These are phyloP conservation scores for Lunasporangiospora selenospora DNA, from an alignment of 192 early-diverging fungal genomes.

Conservation along the genomic window DNA sequence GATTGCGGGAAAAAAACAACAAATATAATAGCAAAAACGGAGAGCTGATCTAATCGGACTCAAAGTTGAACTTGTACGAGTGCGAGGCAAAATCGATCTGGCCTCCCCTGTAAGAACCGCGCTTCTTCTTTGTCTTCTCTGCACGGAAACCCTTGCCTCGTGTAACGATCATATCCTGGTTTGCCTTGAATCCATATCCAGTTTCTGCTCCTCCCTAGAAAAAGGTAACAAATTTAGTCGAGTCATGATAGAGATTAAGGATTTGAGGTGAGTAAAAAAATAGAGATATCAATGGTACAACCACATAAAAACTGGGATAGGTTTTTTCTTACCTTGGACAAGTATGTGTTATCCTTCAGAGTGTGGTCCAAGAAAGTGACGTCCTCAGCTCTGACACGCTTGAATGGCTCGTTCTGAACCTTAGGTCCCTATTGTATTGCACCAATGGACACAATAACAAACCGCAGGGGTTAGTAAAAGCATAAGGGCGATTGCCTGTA, in stretches of 20 bases:
- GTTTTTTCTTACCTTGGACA: slow-evolving; percentile 53
- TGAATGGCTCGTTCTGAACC: slow-evolving; percentile 72
- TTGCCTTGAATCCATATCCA: slow-evolving; percentile 92
- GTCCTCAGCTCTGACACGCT: slow-evolving; percentile 82
- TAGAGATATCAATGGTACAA: no score
- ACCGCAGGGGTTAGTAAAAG: no score
- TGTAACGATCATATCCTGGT: slow-evolving; percentile 89
- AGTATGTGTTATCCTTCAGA: slow-evolving; percentile 87
- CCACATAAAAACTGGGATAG: no score
- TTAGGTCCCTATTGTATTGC: slow-evolving; percentile 5
- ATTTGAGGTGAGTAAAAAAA: no score
- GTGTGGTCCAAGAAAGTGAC: slow-evolving; percentile 81
- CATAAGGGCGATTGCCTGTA: no score
- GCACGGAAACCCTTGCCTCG: slow-evolving; percentile 92
- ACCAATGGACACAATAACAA: slow-evolving; percentile 7
- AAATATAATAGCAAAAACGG: no score
- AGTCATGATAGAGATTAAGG: no score
- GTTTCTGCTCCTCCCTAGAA: slow-evolving; percentile 65
- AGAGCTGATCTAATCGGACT: no score
- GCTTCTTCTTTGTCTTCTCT: slow-evolving; percentile 98
- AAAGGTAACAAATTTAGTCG: no score
- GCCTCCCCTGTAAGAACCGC: slow-evolving; percentile 93
- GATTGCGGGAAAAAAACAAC: no score
- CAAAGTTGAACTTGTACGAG: slow-evolving; percentile 87
- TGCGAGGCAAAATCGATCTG: slow-evolving; percentile 83